Conservation (phyloP, 495 filamentous ascomycete genomes). For the Podospora pseudocomata region DNA sequence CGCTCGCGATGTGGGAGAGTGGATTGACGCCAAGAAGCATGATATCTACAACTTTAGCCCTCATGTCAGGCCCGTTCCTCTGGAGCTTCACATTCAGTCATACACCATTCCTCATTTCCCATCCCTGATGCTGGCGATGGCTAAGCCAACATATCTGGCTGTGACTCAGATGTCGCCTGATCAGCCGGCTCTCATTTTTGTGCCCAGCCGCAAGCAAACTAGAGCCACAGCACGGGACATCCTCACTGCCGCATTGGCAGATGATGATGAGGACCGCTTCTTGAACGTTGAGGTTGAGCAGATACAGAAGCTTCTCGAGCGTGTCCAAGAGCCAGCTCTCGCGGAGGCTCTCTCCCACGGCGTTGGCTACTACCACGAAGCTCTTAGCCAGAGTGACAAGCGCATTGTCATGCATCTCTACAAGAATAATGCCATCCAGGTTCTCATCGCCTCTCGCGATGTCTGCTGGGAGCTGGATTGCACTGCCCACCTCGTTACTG, state of each 20-base stretch:
- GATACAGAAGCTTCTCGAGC: slow-evolving; percentile 73
- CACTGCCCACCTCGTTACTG: slow-evolving; percentile 83
- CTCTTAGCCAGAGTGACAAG: slow-evolving; percentile 82
- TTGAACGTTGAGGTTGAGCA: slow-evolving; percentile 75
- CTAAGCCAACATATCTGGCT: slow-evolving; percentile 83
- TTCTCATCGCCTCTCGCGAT: slow-evolving; percentile 89
- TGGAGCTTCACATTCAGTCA: slow-evolving; percentile 94
- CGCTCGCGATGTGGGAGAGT: slow-evolving; percentile 90
- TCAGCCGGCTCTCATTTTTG: slow-evolving; percentile 86
- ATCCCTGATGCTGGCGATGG: slow-evolving; percentile 97
- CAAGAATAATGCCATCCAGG: slow-evolving; percentile 85
- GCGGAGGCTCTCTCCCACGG: slow-evolving; percentile 92
- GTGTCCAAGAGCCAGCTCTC: slow-evolving; percentile 78
- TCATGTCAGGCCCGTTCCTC: slow-evolving; percentile 75
- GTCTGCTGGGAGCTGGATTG: slow-evolving; percentile 93
- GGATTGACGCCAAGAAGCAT: slow-evolving; percentile 98
- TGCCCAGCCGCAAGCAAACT: slow-evolving; percentile 88
- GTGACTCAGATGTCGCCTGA: slow-evolving; percentile 80
- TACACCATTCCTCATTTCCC: slow-evolving; percentile 96
- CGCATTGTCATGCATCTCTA: slow-evolving; percentile 90
- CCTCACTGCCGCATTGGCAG: slow-evolving; percentile 74
- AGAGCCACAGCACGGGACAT: slow-evolving; percentile 87
- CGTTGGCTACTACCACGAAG: slow-evolving; percentile 97
- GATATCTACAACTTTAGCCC: slow-evolving; percentile 99
- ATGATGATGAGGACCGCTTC: slow-evolving; percentile 93